A percentile compares a stretch with the other conserved stretches of the same genome.
Evolutionary conservation across 305 asterid genomes (phyloP).

Genomic region (Coffea humblotiana): DNA sequence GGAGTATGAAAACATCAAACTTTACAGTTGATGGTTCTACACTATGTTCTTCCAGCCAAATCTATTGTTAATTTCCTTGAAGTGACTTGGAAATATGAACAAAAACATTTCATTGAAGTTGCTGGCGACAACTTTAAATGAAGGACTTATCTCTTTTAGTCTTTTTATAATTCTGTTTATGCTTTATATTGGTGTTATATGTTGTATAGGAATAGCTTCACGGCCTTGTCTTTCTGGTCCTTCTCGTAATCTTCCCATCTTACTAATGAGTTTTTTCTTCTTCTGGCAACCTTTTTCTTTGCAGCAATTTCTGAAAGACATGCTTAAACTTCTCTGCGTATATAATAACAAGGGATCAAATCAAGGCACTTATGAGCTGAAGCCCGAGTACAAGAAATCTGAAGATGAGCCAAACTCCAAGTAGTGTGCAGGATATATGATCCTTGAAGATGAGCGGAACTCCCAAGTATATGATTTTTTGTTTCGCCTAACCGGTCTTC

Average conservation of each 20-base stretch:
- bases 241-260: too few species aligned
- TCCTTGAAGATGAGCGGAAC: slow-evolving; percentile 35
- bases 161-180: too few species aligned
- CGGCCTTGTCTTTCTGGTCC: background rate
- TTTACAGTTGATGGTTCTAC: background rate
- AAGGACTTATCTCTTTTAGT: background rate
- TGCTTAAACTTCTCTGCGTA: slow-evolving; percentile 74
- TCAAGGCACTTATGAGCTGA: slow-evolving; percentile 85
- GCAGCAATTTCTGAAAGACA: slow-evolving; percentile 85
- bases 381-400: slow-evolving; percentile 74
- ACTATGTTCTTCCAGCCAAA: background rate
- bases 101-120: background rate
- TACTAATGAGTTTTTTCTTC: slow-evolving; percentile 9
- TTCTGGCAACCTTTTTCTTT: background rate
- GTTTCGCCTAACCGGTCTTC: background rate
- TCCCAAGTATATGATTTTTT: slow-evolving; percentile 18
- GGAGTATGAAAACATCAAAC: background rate
- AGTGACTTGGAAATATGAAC: background rate
- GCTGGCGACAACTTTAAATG: background rate
- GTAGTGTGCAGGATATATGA: slow-evolving; percentile 11
- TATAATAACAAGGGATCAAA: slow-evolving; percentile 84
- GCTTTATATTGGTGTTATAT: background rate
- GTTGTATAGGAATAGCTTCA: background rate
- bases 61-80: background rate
- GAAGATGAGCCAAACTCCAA: slow-evolving; percentile 40